Evolutionary conservation across 768 basidiomycete species (phyloP), one percentile per base, ranked within the genome.

Genomic region (Kwoniella pini): DNA sequence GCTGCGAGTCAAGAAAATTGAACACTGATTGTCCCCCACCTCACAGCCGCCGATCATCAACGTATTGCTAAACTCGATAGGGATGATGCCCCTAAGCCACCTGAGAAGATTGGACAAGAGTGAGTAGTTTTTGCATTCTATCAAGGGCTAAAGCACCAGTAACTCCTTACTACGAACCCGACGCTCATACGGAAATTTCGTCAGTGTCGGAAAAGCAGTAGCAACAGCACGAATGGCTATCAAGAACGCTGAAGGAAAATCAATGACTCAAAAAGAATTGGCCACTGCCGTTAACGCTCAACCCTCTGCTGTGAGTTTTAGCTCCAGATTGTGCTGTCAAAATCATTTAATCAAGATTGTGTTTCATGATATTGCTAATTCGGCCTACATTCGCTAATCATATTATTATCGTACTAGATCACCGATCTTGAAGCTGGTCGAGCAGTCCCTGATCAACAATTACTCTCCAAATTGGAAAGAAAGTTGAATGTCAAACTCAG

Each of bases 241-340:
- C 77, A 83, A 87, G 68, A 73, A 76, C 61, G 65, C 74, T 5
- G 74, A 77, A 26, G 79, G 79, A 42, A 80, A 80, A 72, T 65
- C 64, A 5, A 79, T 93, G 52, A 87, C 91, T 10, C 94, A 97
- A 80, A 95, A 94, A 80, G 92, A 95, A 49, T 81, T 95, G 38
- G 94, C 93, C 11, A 87, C 88, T 75, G 91, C 90, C 82, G 85
- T 93, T 72, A 97, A 96, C 77, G 91, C 93, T 81, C 94, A 93
- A 79, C 90, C 88, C 28, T 61, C 71, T 30, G 70, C 75, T 54
- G 75, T 77, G 59, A 70, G 75, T 67, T n/a, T n/a, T n/a, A n/a
- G n/a, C n/a, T n/a, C n/a, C n/a, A n/a, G n/a, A n/a, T n/a, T n/a
- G n/a, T n/a, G n/a, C n/a, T n/a, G n/a, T n/a, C n/a, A n/a, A n/a